Evolutionary conservation across 495 filamentous ascomycete species (phyloP).

Genomic region (Lasiosphaeris hirsuta): DNA sequence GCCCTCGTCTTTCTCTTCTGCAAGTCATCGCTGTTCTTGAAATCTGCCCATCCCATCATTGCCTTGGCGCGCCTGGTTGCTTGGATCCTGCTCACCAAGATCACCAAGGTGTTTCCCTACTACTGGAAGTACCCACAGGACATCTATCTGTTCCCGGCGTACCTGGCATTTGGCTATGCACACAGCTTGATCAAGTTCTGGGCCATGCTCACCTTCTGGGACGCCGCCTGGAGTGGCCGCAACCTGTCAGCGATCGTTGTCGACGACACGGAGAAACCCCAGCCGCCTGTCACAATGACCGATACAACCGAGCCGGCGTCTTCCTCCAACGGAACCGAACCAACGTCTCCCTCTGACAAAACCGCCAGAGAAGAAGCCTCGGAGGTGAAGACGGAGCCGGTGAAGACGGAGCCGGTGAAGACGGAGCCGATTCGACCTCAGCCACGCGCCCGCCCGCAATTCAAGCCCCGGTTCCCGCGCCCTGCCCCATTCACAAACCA

Average conservation of each 20-base stretch:
- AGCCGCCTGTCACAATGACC: too few relatives aligned
- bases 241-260: conserved; percentile 9
- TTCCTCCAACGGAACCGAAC: too few relatives aligned
- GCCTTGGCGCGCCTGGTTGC: conserved; percentile 25
- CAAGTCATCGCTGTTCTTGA: conserved; percentile 1
- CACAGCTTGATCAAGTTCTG: conserved; percentile 63
- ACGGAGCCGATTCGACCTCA: too few relatives aligned
- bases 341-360: too few relatives aligned
- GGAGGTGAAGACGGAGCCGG: too few relatives aligned
- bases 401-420: too few relatives aligned
- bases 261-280: too few relatives aligned
- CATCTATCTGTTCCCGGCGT: conserved; percentile 51
- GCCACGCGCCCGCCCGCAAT: too few relatives aligned
- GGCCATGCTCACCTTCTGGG: conserved; percentile 52
- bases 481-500: too few relatives aligned
- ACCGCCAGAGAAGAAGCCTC: too few relatives aligned
- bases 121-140: conserved; percentile 56
- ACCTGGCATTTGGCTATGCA: conserved; percentile 57
- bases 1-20: conserved; percentile 37
- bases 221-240: conserved; percentile 30
- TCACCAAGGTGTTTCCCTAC: conserved; percentile 59
- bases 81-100: conserved; percentile 51
- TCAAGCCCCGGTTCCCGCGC: too few relatives aligned
- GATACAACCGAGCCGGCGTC: too few relatives aligned
- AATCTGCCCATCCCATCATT: neutral